Evolutionary conservation across 768 basidiomycete genomes (phyloP).

Genomic region (Leccinum pellstonianum): DNA sequence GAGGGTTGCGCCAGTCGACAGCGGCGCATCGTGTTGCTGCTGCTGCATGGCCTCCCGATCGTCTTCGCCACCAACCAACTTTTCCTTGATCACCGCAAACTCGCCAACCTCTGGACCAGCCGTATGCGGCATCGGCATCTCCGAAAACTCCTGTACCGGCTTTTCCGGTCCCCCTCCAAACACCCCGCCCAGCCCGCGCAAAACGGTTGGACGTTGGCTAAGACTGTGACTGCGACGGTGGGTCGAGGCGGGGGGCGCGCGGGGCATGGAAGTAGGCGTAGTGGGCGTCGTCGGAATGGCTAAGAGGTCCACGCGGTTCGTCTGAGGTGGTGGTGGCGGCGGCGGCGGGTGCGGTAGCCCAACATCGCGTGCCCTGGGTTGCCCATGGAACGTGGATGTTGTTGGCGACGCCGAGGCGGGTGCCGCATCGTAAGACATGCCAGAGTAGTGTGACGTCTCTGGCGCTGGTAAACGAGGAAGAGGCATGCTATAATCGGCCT

Average conservation of each 20-base stretch:
- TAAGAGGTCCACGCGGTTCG: constrained; percentile 33
- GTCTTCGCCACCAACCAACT: constrained; percentile 24
- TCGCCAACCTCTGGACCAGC: constrained; percentile 63
- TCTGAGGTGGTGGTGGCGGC: constrained; percentile 24
- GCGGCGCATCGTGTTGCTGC: constrained; percentile 27
- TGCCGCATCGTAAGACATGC: constrained; percentile 71
- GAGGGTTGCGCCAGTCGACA: constrained; percentile 67
- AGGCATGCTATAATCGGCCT: constrained; percentile 79
- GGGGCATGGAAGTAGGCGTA: constrained; percentile 42
- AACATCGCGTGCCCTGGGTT: constrained; percentile 66
- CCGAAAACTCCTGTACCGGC: constrained; percentile 44
- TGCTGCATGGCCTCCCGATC: constrained; percentile 17
- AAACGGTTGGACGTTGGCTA: constrained; percentile 62
- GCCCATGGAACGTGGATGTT: constrained; percentile 52
- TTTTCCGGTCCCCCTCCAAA: constrained; percentile 46
- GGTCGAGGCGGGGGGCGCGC: constrained; percentile 73
- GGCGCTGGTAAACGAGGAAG: constrained; percentile 80
- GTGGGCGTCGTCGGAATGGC: constrained; percentile 28
- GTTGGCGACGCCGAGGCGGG: constrained; percentile 54
- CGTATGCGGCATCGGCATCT: constrained; percentile 49
- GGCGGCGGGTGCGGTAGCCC: constrained; percentile 36
- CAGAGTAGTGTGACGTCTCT: constrained; percentile 77
- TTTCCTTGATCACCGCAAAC: constrained; percentile 46
- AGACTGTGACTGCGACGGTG: constrained; percentile 84
- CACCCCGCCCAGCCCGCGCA: constrained; percentile 59